A percentile compares a stretch with the other conserved stretches of the same genome.
These are phyloP conservation scores for Exutisphaerella laricina DNA, from an alignment of 2,329 filamentous ascomycete species.

Conservation along the genomic window DNA sequence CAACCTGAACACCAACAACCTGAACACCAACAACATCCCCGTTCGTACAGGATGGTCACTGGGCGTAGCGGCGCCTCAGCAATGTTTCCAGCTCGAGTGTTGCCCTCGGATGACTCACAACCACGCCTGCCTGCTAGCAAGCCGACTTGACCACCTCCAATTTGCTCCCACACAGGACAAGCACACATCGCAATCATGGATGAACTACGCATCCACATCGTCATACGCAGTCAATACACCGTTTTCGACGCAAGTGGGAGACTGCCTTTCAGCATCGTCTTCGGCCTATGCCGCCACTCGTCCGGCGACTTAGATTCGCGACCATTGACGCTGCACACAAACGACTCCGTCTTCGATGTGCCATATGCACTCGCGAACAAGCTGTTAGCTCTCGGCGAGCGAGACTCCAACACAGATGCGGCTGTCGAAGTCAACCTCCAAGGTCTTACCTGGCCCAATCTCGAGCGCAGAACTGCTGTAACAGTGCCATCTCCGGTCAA, in stretches of 20 bases:
- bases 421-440: background rate
- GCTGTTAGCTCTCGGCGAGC: constrained; percentile 11
- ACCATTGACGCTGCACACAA: constrained; percentile 11
- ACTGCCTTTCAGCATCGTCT: constrained; percentile 19
- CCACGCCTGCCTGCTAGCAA: too few species aligned
- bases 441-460: too few species aligned
- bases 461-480: background rate
- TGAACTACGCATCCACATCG: background rate
- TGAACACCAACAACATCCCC: too few species aligned
- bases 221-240: constrained; percentile 7
- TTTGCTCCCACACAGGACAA: too few species aligned
- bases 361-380: constrained; percentile 17
- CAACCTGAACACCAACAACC: background rate
- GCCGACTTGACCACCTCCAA: too few species aligned
- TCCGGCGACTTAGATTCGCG: constrained; percentile 13
- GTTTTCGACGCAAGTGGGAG: constrained; percentile 17
- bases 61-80: too few species aligned
- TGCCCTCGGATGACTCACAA: too few species aligned
- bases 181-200: background rate
- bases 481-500: constrained; percentile 2
- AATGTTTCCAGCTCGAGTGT: too few species aligned
- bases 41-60: too few species aligned
- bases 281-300: constrained; percentile 16
- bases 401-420: too few species aligned
- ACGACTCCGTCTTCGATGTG: constrained; percentile 14